phyloP scores from a whole-genome alignment of 2,329 filamentous ascomycete genomes.

The Pseudohalonectria lignicola region DNA sequence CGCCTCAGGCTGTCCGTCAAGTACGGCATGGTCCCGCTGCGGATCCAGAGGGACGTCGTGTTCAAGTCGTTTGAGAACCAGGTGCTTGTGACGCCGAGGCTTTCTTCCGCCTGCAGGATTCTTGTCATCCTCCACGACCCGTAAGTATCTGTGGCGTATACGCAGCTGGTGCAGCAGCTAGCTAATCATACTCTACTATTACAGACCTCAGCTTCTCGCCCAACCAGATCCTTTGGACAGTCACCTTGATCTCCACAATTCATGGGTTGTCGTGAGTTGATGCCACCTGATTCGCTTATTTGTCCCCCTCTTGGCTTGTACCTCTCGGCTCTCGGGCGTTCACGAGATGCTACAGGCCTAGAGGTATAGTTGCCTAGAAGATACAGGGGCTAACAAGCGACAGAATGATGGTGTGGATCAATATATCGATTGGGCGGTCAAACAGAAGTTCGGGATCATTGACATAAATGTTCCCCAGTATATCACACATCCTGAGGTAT shows the following conservation, averaged over 20 bases:
- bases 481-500: slow-evolving; percentile 51
- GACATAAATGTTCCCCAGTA: slow-evolving; percentile 85
- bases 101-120: slow-evolving; percentile 55
- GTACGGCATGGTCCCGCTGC: slow-evolving; percentile 68
- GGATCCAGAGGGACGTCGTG: slow-evolving; percentile 62
- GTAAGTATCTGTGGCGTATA: slow-evolving; percentile 32
- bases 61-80: slow-evolving; percentile 77
- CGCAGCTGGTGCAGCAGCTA: too few species aligned
- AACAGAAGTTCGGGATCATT: slow-evolving; percentile 72
- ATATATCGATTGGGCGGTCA: slow-evolving; percentile 75
- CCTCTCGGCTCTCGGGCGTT: background rate
- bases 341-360: slow-evolving; percentile 13
- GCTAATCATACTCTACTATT: too few species aligned
- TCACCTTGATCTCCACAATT: slow-evolving; percentile 69
- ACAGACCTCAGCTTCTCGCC: slow-evolving; percentile 58
- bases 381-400: slow-evolving; percentile 5
- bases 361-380: too few species aligned
- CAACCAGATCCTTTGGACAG: slow-evolving; percentile 61
- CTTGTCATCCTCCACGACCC: slow-evolving; percentile 88
- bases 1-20: slow-evolving; percentile 59
- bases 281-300: too few species aligned
- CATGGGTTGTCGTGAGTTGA: slow-evolving; percentile 68
- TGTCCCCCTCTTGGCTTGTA: too few species aligned
- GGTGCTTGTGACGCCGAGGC: slow-evolving; percentile 67
- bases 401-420: slow-evolving; percentile 71